Evolutionary conservation across 2,329 filamentous ascomycete species (phyloP), one percentile per base, ranked within the genome.

Genomic region (Ceratocystiopsis minuta): DNA sequence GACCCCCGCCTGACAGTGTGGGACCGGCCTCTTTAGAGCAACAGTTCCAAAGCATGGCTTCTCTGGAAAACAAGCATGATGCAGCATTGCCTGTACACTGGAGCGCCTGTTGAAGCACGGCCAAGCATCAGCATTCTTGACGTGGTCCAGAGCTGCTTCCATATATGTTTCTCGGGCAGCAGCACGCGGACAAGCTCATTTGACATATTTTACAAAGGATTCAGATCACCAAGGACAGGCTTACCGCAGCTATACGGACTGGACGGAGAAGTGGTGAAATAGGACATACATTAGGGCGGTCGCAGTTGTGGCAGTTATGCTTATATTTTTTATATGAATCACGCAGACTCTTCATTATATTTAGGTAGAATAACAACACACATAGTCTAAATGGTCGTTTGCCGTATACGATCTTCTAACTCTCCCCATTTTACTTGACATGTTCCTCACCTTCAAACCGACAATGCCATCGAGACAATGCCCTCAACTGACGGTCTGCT

Each of bases 391-490:
- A 28, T 10, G 24, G 7, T 6, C 5, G 11, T 28, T 6, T 28
- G 2, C 24, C 24, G 24, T 35, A 24, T 32, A 24, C 34, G 37
- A 39, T 16, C 9, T 15, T 36, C 33, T 16, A 36, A 16, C 15
- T 28, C 24, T 28, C 24, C 24, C 11, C 2, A 32, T 41, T 44
- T 38, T 31, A 18, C 43, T 28, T 24, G 31, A 5, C n/a, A 70
- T 88, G 78, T 87, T 48, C 68, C 80, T 85, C 76, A 74, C 76
- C 79, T 79, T 87, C 80, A 88, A 87, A 87, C 79, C 75, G 68
- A 68, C 69, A 68, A 61, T 68, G 62, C 78, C 78, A 84, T 68
- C 47, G 65, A 65, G 56, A 59, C 48, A 54, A 18, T 57, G 55
- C 63, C 68, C 72, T 74, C 66, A 63, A 66, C 16, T 57, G 72